Evolutionary conservation across 768 basidiomycete genomes (phyloP), one percentile per base, ranked within the genome.

Genomic region (Kwoniella shandongensis): DNA sequence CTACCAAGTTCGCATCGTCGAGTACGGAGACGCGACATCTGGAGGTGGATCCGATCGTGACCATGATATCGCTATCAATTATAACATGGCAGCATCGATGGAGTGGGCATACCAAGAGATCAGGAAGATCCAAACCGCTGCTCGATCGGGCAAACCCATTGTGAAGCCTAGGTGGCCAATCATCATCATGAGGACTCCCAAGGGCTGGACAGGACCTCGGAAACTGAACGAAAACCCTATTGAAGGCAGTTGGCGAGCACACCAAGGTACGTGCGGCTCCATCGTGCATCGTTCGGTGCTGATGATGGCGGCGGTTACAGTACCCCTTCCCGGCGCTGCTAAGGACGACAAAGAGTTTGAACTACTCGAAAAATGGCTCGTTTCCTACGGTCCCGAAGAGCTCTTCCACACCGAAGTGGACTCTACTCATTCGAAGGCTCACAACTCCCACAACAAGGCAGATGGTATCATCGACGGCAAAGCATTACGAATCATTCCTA

Each of bases 161-260:
- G 80, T 85, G 49, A 92, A 92, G 79, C 91, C 91, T n/a, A 82
- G 88, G 40, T 93, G 89, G 89, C 91, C 91, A 3, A 82, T 92
- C 72, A 79, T 96, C 61, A 83, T 92, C 67, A 81, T 93, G 42
- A 84, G 91, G 41, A 89, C 89, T 1, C 89, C 90, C 10, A 94
- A 94, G 77, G 84, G 89, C 23, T 85, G 83, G 79, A 80, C 84
- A 5, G 86, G 87, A 4, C 88, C 89, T 1, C 85, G 85, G 62
- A 62, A 77, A 20, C 72, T 88, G 26, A 80, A 83, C 49, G 88
- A 85, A n/a, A 83, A 88, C 59, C 83, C 82, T 54, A 82, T 91
- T 49, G 88, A 89, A 69, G 88, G 87, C 42, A 88, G 86, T 20
- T 93, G 87, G 82, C 84, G 81, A 57, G 82, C 91, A 0, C 91